A percentile compares a stretch with the other conserved stretches of the same genome.
These are phyloP conservation scores for Fragaria ananassa DNA, from an alignment of 306 rosid species.

Conservation along the genomic window DNA sequence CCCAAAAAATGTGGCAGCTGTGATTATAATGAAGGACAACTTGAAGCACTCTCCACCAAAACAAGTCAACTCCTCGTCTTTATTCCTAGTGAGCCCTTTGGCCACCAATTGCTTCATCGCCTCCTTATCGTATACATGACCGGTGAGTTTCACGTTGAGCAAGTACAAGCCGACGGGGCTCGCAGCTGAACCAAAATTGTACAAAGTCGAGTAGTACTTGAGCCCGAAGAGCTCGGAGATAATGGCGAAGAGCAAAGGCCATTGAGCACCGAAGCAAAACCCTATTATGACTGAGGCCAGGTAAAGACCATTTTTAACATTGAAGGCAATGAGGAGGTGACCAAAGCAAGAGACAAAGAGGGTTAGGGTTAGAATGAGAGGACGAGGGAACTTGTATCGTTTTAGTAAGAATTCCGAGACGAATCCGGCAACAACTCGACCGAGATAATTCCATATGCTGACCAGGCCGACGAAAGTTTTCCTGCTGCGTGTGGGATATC, in stretches of 20 bases:
- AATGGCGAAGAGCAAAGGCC: constrained; percentile 79
- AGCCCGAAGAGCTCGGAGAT: constrained; percentile 78
- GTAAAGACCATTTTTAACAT: constrained; percentile 43
- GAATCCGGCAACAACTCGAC: constrained; percentile 49
- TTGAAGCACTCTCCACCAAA: constrained; percentile 36
- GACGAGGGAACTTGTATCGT: constrained; percentile 46
- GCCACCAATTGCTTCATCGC: constrained; percentile 31
- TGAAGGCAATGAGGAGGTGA: constrained; percentile 50
- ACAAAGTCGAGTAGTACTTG: constrained; percentile 73
- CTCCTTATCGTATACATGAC: constrained; percentile 41
- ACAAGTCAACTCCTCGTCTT: constrained; percentile 25
- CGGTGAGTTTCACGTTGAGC: constrained; percentile 42
- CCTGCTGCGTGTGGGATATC: constrained; percentile 33
- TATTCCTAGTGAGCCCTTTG: neutral
- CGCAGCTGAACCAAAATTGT: constrained; percentile 68
- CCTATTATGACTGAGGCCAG: constrained; percentile 59
- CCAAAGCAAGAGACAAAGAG: constrained; percentile 47
- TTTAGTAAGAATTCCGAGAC: constrained; percentile 36
- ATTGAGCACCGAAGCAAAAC: constrained; percentile 75
- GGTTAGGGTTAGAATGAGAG: constrained; percentile 44
- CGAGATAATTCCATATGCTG: constrained; percentile 61
- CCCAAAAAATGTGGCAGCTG: constrained; percentile 38
- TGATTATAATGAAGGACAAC: constrained; percentile 38
- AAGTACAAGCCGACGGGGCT: constrained; percentile 52
- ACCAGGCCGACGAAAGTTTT: constrained; percentile 52